These are phyloP conservation scores for Solanum sparsipilum DNA, from an alignment of 257 asterid genomes.

Conservation along the genomic window DNA sequence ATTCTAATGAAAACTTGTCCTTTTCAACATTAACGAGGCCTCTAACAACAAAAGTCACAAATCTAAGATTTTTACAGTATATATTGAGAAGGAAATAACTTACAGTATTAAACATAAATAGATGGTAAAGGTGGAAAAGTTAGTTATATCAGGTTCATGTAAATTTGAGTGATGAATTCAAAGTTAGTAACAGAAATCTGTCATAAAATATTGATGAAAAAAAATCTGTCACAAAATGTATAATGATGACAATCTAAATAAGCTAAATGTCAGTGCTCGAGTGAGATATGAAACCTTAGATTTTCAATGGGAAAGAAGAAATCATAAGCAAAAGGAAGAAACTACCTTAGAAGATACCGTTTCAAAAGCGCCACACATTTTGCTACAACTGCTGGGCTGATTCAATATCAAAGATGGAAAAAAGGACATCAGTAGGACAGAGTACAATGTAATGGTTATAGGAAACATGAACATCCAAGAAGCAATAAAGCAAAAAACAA, in stretches of 20 bases:
- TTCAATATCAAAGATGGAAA: slow-evolving; percentile 5
- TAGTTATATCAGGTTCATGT: not conserved
- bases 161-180: not conserved
- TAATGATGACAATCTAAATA: not conserved
- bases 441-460: not conserved
- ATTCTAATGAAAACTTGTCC: not conserved
- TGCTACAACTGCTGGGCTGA: slow-evolving; percentile 99
- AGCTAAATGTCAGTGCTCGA: not conserved
- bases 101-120: not conserved
- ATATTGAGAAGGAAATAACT: not conserved
- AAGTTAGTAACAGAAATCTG: not conserved
- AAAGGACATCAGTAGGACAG: slow-evolving; percentile 8
- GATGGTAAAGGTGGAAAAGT: not conserved
- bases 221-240: not conserved
- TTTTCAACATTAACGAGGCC: not conserved
- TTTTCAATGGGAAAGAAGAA: not conserved
- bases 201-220: not conserved
- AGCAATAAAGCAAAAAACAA: not conserved
- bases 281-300: not conserved
- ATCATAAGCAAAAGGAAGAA: not conserved
- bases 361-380: slow-evolving; percentile 90
- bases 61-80: not conserved
- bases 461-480: not conserved
- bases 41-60: not conserved
- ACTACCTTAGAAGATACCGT: slow-evolving; percentile 83